Base-by-base conservation (phyloP, 192 early-diverging fungal species). In the Podochytrium sp. region DNA sequence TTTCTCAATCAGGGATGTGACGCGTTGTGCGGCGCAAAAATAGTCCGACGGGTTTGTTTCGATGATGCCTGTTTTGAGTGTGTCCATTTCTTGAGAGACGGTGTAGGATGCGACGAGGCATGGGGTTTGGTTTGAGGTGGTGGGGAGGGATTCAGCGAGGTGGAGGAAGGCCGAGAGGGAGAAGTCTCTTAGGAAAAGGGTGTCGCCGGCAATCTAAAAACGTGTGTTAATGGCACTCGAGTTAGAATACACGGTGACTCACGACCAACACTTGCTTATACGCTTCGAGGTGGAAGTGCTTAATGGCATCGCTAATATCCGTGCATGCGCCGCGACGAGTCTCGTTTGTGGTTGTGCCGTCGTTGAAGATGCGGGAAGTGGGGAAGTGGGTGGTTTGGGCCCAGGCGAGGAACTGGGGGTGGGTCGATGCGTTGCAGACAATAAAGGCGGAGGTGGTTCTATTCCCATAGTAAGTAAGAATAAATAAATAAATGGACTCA, bases 201-300 rank as follows among this genome's bases (percentile, higher is more conserved):
- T 89, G 68, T 90, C 89, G 0, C 89, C 89, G 1, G 85, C 89
- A 62, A 90, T 68, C n/a, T n/a, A n/a, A n/a, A n/a, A n/a, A n/a
- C n/a, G n/a, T n/a, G n/a, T n/a, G n/a, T n/a, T n/a, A n/a, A n/a
- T n/a, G n/a, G n/a, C n/a, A n/a, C n/a, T n/a, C n/a, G n/a, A n/a
- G n/a, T n/a, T n/a, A n/a, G n/a, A n/a, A n/a, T n/a, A n/a, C n/a
- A n/a, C n/a, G n/a, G n/a, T n/a, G n/a, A n/a, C n/a, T n/a, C n/a
- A n/a, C n/a, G 4, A 90, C 81, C 23, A 89, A 74, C 0, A 89
- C 66, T 32, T 80, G 32, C 2, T 74, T 30, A 23, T 53, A 52
- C 29, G 12, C 35, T 14, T 69, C 34, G 20, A 89, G 71, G 1
- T 78, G 55, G 66, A 85, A 67, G 4, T 81, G 25, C 3, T 71